A percentile compares a stretch with the other conserved stretches of the same genome.
Evolutionary conservation across 495 filamentous ascomycete species (phyloP).

Genomic region (Trichocladium uniseriatum): DNA sequence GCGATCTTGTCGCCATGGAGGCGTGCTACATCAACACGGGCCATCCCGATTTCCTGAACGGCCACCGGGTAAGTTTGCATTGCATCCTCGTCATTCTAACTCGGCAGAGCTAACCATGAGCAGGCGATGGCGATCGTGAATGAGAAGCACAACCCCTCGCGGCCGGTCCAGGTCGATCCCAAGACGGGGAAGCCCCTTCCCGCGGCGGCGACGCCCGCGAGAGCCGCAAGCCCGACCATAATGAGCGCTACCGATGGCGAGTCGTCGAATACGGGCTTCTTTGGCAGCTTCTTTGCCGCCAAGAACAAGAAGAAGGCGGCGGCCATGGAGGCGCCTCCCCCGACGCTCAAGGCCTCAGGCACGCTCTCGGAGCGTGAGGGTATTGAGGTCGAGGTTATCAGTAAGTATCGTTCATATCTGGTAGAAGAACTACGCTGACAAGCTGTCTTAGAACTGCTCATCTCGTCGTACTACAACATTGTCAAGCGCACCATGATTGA

Average conservation of each 20-base stretch:
- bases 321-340: slow-evolving; percentile 92
- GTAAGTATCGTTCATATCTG: no score
- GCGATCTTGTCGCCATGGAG: slow-evolving; percentile 90
- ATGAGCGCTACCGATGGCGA: slow-evolving; percentile 38
- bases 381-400: slow-evolving; percentile 97
- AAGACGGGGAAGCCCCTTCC: slow-evolving; percentile 97
- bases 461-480: slow-evolving; percentile 96
- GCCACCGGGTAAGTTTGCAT: slow-evolving; percentile 57
- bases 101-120: slow-evolving; percentile 1
- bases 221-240: slow-evolving; percentile 60
- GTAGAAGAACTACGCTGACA: no score
- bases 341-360: slow-evolving; percentile 87
- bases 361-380: slow-evolving; percentile 84
- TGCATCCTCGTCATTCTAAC: not conserved
- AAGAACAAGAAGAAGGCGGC: slow-evolving; percentile 99
- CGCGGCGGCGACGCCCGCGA: slow-evolving; percentile 42
- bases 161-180: slow-evolving; percentile 94
- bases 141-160: slow-evolving; percentile 67
- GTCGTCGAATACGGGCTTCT: slow-evolving; percentile 64
- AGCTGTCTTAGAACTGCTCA: slow-evolving; percentile 83
- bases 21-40: slow-evolving; percentile 96
- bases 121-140: slow-evolving; percentile 96
- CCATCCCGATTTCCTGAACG: slow-evolving; percentile 96
- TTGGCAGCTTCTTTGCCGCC: slow-evolving; percentile 91
- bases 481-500: slow-evolving; percentile 98